Evolutionary conservation across 768 basidiomycete genomes (phyloP).

Genomic region (Mycena polygramma): DNA sequence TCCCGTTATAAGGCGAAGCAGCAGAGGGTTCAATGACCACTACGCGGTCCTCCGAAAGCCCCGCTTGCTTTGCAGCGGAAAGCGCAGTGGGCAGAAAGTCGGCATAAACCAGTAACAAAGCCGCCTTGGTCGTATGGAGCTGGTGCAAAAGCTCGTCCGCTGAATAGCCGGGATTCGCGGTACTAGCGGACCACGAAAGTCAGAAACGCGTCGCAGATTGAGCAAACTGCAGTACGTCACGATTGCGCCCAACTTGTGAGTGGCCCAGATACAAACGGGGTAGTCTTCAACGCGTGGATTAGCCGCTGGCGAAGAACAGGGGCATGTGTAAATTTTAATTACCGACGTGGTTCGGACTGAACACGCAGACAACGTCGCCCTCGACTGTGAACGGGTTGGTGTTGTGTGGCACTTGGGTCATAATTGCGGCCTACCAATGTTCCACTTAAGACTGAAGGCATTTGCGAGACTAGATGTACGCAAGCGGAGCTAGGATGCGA

Average conservation of each 20-base stretch:
- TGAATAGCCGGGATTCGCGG: slow-evolving; percentile 73
- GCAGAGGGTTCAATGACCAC: slow-evolving; percentile 48
- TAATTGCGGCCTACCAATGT: slow-evolving; percentile 54
- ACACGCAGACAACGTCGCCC: slow-evolving; percentile 70
- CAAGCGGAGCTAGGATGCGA: slow-evolving; percentile 47
- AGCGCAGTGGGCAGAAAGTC: slow-evolving; percentile 57
- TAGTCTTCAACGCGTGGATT: slow-evolving; percentile 58
- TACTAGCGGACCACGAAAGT: slow-evolving; percentile 51
- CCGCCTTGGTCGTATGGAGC: slow-evolving; percentile 60
- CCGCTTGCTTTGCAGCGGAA: slow-evolving; percentile 56
- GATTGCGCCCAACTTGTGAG: slow-evolving; percentile 68
- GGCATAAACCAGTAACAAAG: slow-evolving; percentile 64
- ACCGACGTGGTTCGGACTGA: slow-evolving; percentile 77
- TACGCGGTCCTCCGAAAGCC: slow-evolving; percentile 59
- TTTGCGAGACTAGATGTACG: slow-evolving; percentile 69
- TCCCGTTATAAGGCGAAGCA: slow-evolving; percentile 25
- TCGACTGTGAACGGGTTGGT: slow-evolving; percentile 51
- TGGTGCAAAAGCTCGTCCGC: slow-evolving; percentile 71
- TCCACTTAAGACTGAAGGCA: slow-evolving; percentile 61
- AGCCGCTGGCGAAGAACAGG: slow-evolving; percentile 4
- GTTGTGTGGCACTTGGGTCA: not conserved
- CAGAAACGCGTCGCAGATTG: slow-evolving; percentile 21
- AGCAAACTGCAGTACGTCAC: slow-evolving; percentile 59
- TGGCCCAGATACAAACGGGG: slow-evolving; percentile 68
- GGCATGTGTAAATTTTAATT: slow-evolving; percentile 29